phyloP scores from a whole-genome alignment of 2,329 filamentous ascomycete species.

The Periconia macrospinosa region DNA sequence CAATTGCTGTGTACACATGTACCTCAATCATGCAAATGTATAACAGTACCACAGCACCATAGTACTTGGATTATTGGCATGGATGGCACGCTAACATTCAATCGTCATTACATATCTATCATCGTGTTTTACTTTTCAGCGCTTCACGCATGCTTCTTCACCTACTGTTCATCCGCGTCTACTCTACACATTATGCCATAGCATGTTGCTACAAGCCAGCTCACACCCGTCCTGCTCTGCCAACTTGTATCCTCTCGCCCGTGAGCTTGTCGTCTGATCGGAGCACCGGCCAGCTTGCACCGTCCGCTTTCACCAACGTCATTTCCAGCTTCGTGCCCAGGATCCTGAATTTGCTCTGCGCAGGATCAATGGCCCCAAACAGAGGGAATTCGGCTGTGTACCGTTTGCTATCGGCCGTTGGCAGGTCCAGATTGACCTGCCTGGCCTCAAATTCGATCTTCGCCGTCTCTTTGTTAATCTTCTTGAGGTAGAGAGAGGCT shows the following conservation, averaged over 20 bases:
- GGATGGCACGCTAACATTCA: too few relatives aligned
- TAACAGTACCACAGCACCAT: too few relatives aligned
- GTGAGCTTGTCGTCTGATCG: constrained; percentile 73
- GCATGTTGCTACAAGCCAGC: background rate
- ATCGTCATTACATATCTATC: background rate
- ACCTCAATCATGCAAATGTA: too few relatives aligned
- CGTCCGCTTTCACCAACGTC: constrained; percentile 71
- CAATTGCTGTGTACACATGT: too few relatives aligned
- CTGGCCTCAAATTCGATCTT: constrained; percentile 68
- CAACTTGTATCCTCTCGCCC: constrained; percentile 86
- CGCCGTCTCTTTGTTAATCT: constrained; percentile 82
- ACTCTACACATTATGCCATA: background rate
- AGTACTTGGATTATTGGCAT: too few relatives aligned
- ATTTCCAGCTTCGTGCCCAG: constrained; percentile 89
- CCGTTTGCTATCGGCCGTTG: constrained; percentile 83
- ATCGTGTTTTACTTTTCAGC: background rate
- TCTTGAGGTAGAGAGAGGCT: constrained; percentile 93
- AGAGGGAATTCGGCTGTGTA: constrained; percentile 75
- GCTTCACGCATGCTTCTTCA: background rate
- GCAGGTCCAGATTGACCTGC: constrained; percentile 74
- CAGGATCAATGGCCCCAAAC: constrained; percentile 74
- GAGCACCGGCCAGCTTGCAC: constrained; percentile 81
- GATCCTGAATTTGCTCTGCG: constrained; percentile 76
- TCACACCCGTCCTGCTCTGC: constrained; percentile 64
- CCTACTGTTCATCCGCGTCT: background rate